Conservation (phyloP, 345 rosid genomes). For the Heritiera littoralis region DNA sequence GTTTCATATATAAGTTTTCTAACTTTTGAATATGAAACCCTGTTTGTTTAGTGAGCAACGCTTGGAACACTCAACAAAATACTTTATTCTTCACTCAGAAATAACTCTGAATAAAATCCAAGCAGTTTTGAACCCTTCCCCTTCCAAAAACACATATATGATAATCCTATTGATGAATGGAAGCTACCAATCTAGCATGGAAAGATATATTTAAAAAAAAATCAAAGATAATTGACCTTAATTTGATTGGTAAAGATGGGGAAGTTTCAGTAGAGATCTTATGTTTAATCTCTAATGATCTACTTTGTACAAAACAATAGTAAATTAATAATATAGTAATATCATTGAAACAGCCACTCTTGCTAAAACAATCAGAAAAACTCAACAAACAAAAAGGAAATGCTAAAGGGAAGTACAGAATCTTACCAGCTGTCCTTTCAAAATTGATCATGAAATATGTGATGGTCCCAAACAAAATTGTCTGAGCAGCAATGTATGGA, state of each 20-base stretch:
- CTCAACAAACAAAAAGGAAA: not conserved
- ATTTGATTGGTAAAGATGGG: not conserved
- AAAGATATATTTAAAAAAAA: not conserved
- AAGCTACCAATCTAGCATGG: not conserved
- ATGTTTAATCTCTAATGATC: not conserved
- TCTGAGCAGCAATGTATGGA: constrained; percentile 73
- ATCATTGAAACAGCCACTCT: not conserved
- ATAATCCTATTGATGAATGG: not conserved
- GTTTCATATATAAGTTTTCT: too few relatives aligned
- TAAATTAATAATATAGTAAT: not conserved
- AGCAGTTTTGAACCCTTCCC: not conserved
- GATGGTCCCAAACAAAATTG: constrained; percentile 70
- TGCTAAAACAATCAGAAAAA: not conserved
- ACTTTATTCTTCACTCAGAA: not conserved
- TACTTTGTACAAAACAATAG: not conserved
- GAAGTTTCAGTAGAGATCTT: not conserved
- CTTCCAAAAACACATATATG: not conserved
- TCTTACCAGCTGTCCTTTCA: constrained; percentile 72
- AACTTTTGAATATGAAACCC: too few relatives aligned
- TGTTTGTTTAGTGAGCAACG: too few relatives aligned
- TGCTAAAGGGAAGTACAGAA: constrained; percentile 10
- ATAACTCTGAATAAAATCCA: not conserved
- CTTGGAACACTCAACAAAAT: too few relatives aligned
- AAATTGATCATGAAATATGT: constrained; percentile 83
- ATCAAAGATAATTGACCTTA: not conserved